A percentile compares a stretch with the other conserved stretches of the same genome.
phyloP scores from a whole-genome alignment of 768 basidiomycete species.

The Tricholoma bakamatsutake region DNA sequence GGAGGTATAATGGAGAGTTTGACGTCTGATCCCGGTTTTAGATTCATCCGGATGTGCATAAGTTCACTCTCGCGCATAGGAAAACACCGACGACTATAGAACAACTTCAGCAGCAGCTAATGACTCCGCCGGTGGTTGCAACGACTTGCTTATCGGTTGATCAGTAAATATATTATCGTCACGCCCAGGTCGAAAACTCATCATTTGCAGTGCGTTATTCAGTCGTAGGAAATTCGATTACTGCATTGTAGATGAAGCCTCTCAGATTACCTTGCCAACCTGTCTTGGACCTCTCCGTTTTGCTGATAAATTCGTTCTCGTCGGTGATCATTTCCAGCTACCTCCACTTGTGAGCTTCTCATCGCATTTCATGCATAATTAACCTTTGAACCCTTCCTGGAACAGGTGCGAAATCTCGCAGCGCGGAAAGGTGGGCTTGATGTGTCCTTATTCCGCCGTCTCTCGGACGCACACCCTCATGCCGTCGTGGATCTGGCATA shows the following conservation, averaged over 20 bases:
- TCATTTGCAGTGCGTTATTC: conserved; percentile 65
- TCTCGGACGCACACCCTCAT: conserved; percentile 82
- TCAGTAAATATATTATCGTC: conserved; percentile 54
- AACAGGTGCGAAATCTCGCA: conserved; percentile 70
- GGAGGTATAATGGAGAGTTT: neutral
- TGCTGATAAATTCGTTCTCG: conserved; percentile 87
- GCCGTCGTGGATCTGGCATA: conserved; percentile 80
- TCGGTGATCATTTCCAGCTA: conserved; percentile 96
- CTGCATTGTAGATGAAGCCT: conserved; percentile 97
- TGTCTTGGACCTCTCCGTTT: conserved; percentile 90
- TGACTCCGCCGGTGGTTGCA: conserved; percentile 90
- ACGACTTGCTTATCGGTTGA: conserved; percentile 94
- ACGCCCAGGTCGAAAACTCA: neutral
- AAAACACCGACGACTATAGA: conserved; percentile 62
- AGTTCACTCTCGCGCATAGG: conserved; percentile 60
- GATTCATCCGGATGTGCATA: conserved; percentile 79
- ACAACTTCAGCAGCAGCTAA: conserved; percentile 75
- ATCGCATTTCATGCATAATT: neutral
- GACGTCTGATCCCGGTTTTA: conserved; percentile 22
- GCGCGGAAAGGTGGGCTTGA: conserved; percentile 88
- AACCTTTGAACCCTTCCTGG: neutral
- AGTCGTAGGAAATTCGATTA: conserved; percentile 84
- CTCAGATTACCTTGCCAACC: conserved; percentile 94
- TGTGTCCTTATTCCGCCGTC: conserved; percentile 79
- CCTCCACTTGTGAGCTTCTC: conserved; percentile 72